Evolutionary conservation across 352 stramenopile species (phyloP).

Genomic region (Phytophthora pseudosyringae): DNA sequence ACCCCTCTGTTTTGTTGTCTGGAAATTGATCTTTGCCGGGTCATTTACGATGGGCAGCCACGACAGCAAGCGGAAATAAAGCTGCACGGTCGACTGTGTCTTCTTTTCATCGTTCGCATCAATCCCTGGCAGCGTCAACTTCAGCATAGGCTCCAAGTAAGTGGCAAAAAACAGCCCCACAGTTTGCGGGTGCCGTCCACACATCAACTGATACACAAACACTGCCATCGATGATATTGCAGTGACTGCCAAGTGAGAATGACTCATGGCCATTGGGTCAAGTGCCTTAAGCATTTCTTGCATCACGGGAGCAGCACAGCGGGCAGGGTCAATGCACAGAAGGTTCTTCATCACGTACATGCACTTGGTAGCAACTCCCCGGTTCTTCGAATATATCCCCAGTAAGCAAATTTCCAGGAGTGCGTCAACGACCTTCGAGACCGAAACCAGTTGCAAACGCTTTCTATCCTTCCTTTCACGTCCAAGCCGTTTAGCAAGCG

Average conservation of each 20-base stretch:
- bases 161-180: slow-evolving; percentile 60
- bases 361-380: slow-evolving; percentile 62
- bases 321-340: slow-evolving; percentile 54
- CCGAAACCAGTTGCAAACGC: slow-evolving; percentile 40
- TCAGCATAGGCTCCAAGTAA: slow-evolving; percentile 63
- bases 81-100: slow-evolving; percentile 61
- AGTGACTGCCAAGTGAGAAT: slow-evolving; percentile 73
- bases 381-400: slow-evolving; percentile 81
- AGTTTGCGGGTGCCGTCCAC: slow-evolving; percentile 50
- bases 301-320: slow-evolving; percentile 53
- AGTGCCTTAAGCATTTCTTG: slow-evolving; percentile 77
- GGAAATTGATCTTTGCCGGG: slow-evolving; percentile 46
- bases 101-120: slow-evolving; percentile 84
- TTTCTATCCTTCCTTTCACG: slow-evolving; percentile 42
- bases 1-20: slow-evolving; percentile 44
- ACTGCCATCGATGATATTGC: slow-evolving; percentile 74
- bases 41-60: slow-evolving; percentile 80
- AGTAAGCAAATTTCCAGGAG: slow-evolving; percentile 65
- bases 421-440: slow-evolving; percentile 49
- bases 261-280: slow-evolving; percentile 71
- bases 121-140: slow-evolving; percentile 72
- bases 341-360: slow-evolving; percentile 79
- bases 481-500: slow-evolving; percentile 58
- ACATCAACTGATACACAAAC: slow-evolving; percentile 71
- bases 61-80: slow-evolving; percentile 76